phyloP scores from a whole-genome alignment of 179 eudicot genomes.

The Spergularia azorica region DNA sequence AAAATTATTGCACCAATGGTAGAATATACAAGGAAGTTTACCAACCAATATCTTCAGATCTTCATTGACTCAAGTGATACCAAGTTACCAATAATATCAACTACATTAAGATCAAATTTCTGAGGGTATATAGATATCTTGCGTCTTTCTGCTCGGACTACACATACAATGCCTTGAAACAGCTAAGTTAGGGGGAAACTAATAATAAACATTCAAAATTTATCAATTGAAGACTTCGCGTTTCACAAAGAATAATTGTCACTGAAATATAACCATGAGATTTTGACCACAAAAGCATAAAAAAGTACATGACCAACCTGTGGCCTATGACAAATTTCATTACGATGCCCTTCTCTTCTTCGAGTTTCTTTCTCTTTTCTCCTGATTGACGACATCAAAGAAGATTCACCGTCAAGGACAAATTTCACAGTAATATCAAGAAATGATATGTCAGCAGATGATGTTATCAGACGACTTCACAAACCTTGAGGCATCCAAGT shows the following conservation, averaged over 20 bases:
- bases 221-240: neutral
- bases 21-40: too few relatives aligned
- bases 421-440: neutral
- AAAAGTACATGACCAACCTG: constrained; percentile 42
- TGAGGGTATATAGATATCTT: neutral
- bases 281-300: neutral
- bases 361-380: constrained; percentile 71
- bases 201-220: neutral
- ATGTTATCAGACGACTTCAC: constrained; percentile 10
- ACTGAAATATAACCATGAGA: neutral
- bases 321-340: constrained; percentile 87
- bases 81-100: too few relatives aligned
- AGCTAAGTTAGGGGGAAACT: neutral
- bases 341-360: constrained; percentile 85
- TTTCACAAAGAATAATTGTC: neutral
- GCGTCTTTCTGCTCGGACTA: neutral
- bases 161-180: neutral
- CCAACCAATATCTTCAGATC: too few relatives aligned
- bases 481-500: constrained; percentile 99
- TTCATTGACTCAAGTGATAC: too few relatives aligned
- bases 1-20: too few relatives aligned
- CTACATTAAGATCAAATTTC: neutral
- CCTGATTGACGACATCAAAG: constrained; percentile 39
- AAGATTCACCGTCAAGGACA: neutral
- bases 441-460: neutral